phyloP scores from a whole-genome alignment of 169 alveolate genomes.

The Plasmodium adleri region DNA sequence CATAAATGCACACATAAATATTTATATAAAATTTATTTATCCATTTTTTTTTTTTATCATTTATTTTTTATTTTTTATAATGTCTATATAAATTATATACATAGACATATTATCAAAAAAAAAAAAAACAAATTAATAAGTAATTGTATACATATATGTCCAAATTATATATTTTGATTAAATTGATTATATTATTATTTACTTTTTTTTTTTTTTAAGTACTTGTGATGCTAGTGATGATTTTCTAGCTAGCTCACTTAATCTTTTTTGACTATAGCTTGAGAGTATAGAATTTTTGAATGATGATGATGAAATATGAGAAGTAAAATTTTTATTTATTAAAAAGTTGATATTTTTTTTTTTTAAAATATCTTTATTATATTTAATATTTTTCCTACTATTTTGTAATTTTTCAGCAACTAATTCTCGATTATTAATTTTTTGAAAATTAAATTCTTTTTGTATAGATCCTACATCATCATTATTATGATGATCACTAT shows the following conservation, averaged over 20 bases:
- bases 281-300: slow-evolving; percentile 48
- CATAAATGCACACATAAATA: too few species aligned
- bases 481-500: background rate
- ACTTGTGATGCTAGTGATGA: slow-evolving; percentile 52
- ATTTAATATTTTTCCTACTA: slow-evolving; percentile 45
- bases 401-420: slow-evolving; percentile 77
- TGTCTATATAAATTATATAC: too few species aligned
- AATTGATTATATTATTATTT: too few species aligned
- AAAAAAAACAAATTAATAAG: too few species aligned
- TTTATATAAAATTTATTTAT: too few species aligned
- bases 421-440: slow-evolving; percentile 77
- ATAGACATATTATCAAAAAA: too few species aligned
- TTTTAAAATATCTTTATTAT: slow-evolving; percentile 56
- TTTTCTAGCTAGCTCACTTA: slow-evolving; percentile 42
- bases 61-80: too few species aligned
- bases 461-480: background rate
- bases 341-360: slow-evolving; percentile 34
- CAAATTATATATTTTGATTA: too few species aligned
- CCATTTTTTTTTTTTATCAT: too few species aligned
- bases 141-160: too few species aligned
- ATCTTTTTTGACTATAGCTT: slow-evolving; percentile 42
- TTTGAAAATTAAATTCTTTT: slow-evolving; percentile 78
- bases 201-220: slow-evolving; percentile 10
- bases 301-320: slow-evolving; percentile 61
- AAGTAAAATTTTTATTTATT: slow-evolving; percentile 40